Conservation (phyloP, 1,284 basidiomycete species). For the Entoloma clypeatum region DNA sequence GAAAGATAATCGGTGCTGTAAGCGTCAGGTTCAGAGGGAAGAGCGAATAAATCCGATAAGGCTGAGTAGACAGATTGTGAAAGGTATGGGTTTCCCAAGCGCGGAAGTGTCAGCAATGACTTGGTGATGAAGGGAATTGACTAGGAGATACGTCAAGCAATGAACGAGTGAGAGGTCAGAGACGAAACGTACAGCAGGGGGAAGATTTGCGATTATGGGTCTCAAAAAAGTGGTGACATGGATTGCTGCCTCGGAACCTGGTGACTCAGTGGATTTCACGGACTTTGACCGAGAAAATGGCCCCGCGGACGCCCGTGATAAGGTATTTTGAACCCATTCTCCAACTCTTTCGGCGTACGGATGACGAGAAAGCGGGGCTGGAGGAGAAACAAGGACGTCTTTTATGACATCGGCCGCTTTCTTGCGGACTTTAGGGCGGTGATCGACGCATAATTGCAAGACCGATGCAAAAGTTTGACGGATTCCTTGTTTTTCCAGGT, state of each 20-base stretch:
- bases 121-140: slow-evolving; percentile 66
- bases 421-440: slow-evolving; percentile 91
- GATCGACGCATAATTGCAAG: slow-evolving; percentile 81
- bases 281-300: slow-evolving; percentile 56
- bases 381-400: slow-evolving; percentile 72
- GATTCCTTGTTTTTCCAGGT: slow-evolving; percentile 65
- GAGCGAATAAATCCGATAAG: slow-evolving; percentile 70
- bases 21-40: slow-evolving; percentile 46
- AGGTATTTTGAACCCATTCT: slow-evolving; percentile 71
- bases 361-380: slow-evolving; percentile 73
- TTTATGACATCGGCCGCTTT: slow-evolving; percentile 84
- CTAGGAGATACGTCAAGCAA: slow-evolving; percentile 40
- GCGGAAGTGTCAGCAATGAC: slow-evolving; percentile 73
- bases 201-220: slow-evolving; percentile 59
- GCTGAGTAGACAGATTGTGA: slow-evolving; percentile 81
- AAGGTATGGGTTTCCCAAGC: slow-evolving; percentile 80
- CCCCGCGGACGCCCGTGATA: slow-evolving; percentile 65
- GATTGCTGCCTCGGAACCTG: slow-evolving; percentile 71
- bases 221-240: slow-evolving; percentile 77
- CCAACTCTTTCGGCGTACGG: slow-evolving; percentile 81
- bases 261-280: slow-evolving; percentile 55
- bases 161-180: slow-evolving; percentile 11
- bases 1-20: slow-evolving; percentile 56
- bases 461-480: slow-evolving; percentile 77
- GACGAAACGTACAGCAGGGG: slow-evolving; percentile 53